A percentile compares a stretch with the other conserved stretches of the same genome.
Evolutionary conservation across 305 asterid genomes (phyloP).

Genomic region (Fraxinus sp.): DNA sequence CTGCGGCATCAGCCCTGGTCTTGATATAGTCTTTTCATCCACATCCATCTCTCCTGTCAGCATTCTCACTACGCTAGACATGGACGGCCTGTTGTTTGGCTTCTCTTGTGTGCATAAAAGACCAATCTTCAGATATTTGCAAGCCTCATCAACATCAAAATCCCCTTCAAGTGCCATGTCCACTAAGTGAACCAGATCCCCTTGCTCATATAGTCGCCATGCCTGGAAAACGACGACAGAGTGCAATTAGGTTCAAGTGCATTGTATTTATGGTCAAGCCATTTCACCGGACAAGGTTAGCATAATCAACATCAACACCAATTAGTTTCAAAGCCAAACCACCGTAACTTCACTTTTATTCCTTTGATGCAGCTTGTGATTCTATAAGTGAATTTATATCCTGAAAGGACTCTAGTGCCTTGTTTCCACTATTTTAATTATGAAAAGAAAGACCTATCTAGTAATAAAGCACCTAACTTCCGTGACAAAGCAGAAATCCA

Average conservation of each 20-base stretch:
- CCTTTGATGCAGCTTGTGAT: not conserved
- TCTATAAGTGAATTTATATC: not conserved
- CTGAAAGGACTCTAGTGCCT: not conserved
- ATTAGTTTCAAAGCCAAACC: not conserved
- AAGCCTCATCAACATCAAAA: slow-evolving; percentile 45
- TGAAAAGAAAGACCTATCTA: not conserved
- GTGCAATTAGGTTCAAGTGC: not conserved
- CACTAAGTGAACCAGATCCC: slow-evolving; percentile 44
- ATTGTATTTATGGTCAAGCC: not conserved
- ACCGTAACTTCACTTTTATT: not conserved
- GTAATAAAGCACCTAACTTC: not conserved
- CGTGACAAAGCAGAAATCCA: too few relatives aligned
- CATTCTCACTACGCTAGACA: slow-evolving; percentile 64
- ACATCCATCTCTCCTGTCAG: slow-evolving; percentile 56
- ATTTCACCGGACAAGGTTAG: not conserved
- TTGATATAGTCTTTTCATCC: slow-evolving; percentile 40
- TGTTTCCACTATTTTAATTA: not conserved
- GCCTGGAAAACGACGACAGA: slow-evolving; percentile 37
- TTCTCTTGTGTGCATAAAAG: slow-evolving; percentile 68
- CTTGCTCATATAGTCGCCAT: slow-evolving; percentile 62
- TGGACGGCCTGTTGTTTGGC: slow-evolving; percentile 63
- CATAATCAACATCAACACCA: not conserved
- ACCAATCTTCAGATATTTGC: slow-evolving; percentile 53
- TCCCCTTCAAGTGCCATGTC: slow-evolving; percentile 44
- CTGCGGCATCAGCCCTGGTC: slow-evolving; percentile 51